Percentiles rank a stretch among this genome's conserved stretches.
Evolutionary conservation across 768 basidiomycete species (phyloP).

Genomic region (Boletus insuetus): DNA sequence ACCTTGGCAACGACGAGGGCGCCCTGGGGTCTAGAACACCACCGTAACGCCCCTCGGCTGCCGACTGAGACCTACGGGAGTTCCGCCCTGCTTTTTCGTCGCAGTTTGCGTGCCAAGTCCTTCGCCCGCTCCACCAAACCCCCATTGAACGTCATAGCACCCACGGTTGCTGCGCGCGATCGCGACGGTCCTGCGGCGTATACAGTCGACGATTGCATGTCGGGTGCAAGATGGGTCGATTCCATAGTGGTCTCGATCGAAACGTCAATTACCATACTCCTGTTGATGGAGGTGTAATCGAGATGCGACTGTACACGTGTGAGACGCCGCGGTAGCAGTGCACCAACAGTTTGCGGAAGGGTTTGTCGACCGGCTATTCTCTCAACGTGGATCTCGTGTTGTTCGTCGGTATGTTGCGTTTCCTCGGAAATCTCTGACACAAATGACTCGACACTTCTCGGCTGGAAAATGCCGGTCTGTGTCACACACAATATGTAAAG

Average conservation of each 20-base stretch:
- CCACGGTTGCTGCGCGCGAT: slow-evolving; percentile 36
- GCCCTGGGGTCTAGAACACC: slow-evolving; percentile 10
- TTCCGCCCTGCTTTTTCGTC: slow-evolving; percentile 35
- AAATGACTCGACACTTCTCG: slow-evolving; percentile 44
- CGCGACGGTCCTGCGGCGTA: slow-evolving; percentile 30
- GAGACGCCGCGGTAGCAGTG: slow-evolving; percentile 45
- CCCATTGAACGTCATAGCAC: slow-evolving; percentile 23
- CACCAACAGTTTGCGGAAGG: slow-evolving; percentile 41
- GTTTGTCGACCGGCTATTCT: slow-evolving; percentile 44
- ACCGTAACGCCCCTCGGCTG: slow-evolving; percentile 16
- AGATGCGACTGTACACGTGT: slow-evolving; percentile 42
- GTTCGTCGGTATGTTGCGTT: slow-evolving; percentile 39
- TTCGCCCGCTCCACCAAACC: slow-evolving; percentile 39
- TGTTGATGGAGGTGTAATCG: slow-evolving; percentile 32
- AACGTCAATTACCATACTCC: slow-evolving; percentile 43
- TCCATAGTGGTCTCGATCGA: slow-evolving; percentile 44
- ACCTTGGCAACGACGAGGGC: slow-evolving; percentile 29
- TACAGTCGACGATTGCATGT: slow-evolving; percentile 13
- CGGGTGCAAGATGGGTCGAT: background rate
- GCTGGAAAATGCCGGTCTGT: slow-evolving; percentile 31
- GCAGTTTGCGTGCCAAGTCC: slow-evolving; percentile 42
- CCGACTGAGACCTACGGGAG: slow-evolving; percentile 4
- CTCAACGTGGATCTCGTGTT: slow-evolving; percentile 48
- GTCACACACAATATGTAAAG: slow-evolving; percentile 5
- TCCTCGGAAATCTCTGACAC: slow-evolving; percentile 37